Base-by-base conservation (phyloP, 2,329 filamentous ascomycete genomes). In the Aspergillus niger region DNA sequence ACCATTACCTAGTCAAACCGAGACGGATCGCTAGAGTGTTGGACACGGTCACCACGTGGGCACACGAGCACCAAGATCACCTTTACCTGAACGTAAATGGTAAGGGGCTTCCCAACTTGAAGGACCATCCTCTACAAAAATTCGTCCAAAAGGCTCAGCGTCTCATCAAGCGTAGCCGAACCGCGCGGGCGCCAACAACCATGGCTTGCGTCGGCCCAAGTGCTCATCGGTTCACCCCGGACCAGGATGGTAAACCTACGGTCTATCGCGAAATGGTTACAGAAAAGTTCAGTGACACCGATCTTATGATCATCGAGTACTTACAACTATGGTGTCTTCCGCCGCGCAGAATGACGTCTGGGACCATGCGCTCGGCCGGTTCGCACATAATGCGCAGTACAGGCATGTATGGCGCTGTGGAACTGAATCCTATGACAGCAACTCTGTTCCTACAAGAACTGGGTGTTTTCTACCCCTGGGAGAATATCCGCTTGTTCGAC, bases 391-490 rank as follows among this genome's bases (percentile, higher is more conserved):
- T 89, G 59, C 80, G 82, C 49, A 81, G 83, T 2, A 83, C 81
- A 0, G 84, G 82, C 3, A 79, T 85, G 72, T 89, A 89, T 70
- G 75, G 76, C 28, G 73, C 72, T 26, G 68, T 80, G 38, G 71
- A 70, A 13, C 66, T 81, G 17, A 72, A 70, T 44, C 60, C 72
- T 13, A 63, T 67, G 7, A 77, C 81, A 36, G 79, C 81, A 38
- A 75, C 76, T 52, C 65, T 85, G 15, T 82, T 89, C 55, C 69
- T 89, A 28, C 85, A 88, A 67, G 86, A 89, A 65, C 74, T 89
- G 22, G 86, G 86, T 2, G 83, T 85, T 0, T 72, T 87, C n/a
- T 70, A 81, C 8, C 86, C 86, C 0, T 85, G 82, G 77, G 83
- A 85, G 63, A 86, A 87, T 62, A 73, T 81, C 15, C 69, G 77